phyloP scores from a whole-genome alignment of 352 stramenopile species.

The Phytophthora boehmeriae region DNA sequence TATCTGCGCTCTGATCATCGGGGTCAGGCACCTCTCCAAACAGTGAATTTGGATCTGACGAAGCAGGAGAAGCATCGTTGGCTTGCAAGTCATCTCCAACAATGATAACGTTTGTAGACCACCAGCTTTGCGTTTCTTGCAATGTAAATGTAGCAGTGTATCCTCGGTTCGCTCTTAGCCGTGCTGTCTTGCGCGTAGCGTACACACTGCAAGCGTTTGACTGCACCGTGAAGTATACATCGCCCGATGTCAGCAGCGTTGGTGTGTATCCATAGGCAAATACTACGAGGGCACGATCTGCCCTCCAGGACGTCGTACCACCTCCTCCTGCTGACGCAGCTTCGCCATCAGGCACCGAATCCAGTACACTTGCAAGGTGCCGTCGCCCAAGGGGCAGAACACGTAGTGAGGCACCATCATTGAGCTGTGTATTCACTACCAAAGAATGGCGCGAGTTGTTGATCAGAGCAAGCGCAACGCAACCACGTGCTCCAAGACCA shows the following conservation, averaged over 20 bases:
- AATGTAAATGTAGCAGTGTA: constrained; percentile 87
- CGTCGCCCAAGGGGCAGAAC: constrained; percentile 65
- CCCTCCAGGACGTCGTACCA: constrained; percentile 49
- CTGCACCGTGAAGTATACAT: constrained; percentile 85
- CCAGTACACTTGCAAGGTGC: constrained; percentile 56
- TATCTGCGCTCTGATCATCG: constrained; percentile 2
- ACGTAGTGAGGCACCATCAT: constrained; percentile 76
- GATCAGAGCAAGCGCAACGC: constrained; percentile 71
- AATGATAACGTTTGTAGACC: constrained; percentile 81
- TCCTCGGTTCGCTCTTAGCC: constrained; percentile 72
- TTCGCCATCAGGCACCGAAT: constrained; percentile 14
- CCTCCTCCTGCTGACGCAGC: constrained; percentile 15
- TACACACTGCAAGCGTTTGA: constrained; percentile 87
- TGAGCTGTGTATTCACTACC: constrained; percentile 68
- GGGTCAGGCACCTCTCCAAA: constrained; percentile 31
- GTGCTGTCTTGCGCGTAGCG: constrained; percentile 78
- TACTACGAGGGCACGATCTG: constrained; percentile 72
- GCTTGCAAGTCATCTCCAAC: constrained; percentile 79
- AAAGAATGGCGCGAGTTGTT: constrained; percentile 85
- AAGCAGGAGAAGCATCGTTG: constrained; percentile 26
- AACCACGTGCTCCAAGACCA: constrained; percentile 75
- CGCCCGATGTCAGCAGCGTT: constrained; percentile 79
- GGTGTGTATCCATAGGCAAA: constrained; percentile 89
- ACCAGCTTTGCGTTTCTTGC: constrained; percentile 83
- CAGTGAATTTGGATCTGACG: constrained; percentile 25